A percentile compares a stretch with the other conserved stretches of the same genome.
phyloP scores from a whole-genome alignment of 2,329 filamentous ascomycete genomes.

The Lachnellula occidentalis region DNA sequence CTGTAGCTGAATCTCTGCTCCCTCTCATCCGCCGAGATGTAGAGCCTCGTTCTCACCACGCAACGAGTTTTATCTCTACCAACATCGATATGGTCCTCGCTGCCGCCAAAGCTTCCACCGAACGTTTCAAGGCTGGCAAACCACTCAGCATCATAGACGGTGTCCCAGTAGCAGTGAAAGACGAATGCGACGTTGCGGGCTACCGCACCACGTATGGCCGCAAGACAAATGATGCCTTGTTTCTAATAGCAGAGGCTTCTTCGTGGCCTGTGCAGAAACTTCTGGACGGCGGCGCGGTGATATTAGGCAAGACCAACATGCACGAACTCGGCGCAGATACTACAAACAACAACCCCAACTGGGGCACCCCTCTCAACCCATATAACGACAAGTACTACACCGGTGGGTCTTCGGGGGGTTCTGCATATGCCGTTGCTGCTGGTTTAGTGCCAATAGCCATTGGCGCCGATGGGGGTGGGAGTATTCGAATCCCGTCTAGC shows the following conservation, averaged over 20 bases:
- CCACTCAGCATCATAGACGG: slow-evolving; percentile 70
- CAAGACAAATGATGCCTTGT: slow-evolving; percentile 79
- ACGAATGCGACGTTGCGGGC: slow-evolving; percentile 71
- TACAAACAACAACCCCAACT: slow-evolving; percentile 80
- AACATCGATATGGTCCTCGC: slow-evolving; percentile 57
- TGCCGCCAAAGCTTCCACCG: slow-evolving; percentile 68
- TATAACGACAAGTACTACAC: slow-evolving; percentile 69
- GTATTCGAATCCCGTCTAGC: slow-evolving; percentile 40
- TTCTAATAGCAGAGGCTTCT: slow-evolving; percentile 57
- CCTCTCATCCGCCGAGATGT: slow-evolving; percentile 61
- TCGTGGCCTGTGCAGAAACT: slow-evolving; percentile 64
- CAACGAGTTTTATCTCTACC: slow-evolving; percentile 66
- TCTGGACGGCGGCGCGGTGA: slow-evolving; percentile 60
- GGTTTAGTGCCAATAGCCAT: slow-evolving; percentile 61
- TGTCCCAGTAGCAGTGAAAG: slow-evolving; percentile 78
- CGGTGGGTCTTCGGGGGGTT: slow-evolving; percentile 88
- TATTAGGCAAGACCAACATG: slow-evolving; percentile 80
- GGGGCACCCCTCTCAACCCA: slow-evolving; percentile 74
- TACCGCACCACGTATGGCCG: slow-evolving; percentile 65
- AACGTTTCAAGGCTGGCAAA: slow-evolving; percentile 62
- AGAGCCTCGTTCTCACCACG: slow-evolving; percentile 52
- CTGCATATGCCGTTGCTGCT: slow-evolving; percentile 73
- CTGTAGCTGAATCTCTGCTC: slow-evolving; percentile 66
- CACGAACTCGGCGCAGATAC: slow-evolving; percentile 77
- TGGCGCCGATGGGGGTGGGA: slow-evolving; percentile 81